Conservation (phyloP, 129 eudicot genomes). For the Escallonia rubra region DNA sequence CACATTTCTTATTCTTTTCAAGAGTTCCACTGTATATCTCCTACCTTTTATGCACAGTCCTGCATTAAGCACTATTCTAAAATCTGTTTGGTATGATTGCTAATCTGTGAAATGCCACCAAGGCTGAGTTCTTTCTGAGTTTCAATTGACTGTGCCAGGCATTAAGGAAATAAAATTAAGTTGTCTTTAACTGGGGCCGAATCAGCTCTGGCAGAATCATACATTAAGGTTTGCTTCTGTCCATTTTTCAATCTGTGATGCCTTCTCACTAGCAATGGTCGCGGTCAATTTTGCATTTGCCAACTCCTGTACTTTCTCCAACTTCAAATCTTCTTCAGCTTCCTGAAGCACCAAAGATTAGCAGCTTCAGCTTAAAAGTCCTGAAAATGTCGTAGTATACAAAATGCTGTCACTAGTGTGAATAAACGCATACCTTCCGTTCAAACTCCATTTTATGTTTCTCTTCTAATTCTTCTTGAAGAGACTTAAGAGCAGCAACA, state of each 20-base stretch:
- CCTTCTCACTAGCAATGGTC: conserved; percentile 86
- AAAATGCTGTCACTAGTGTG: conserved; percentile 5
- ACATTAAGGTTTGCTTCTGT: conserved; percentile 92
- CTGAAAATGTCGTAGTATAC: background rate
- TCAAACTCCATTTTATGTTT: conserved; percentile 69
- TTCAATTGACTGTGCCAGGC: too few relatives aligned
- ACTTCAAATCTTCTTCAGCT: conserved; percentile 52
- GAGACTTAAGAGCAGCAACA: conserved; percentile 95
- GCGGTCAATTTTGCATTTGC: conserved; percentile 88
- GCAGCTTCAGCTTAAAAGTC: conserved; percentile 5
- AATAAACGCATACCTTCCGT: conserved; percentile 50
- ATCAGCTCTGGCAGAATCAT: conserved; percentile 26
- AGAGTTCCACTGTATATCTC: too few relatives aligned
- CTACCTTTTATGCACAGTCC: too few relatives aligned
- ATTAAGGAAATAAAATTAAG: background rate
- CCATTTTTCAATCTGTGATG: conserved; percentile 85
- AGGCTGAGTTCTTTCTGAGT: too few relatives aligned
- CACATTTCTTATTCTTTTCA: too few relatives aligned
- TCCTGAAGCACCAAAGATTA: conserved; percentile 48
- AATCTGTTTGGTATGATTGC: too few relatives aligned
- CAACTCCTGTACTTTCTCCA: conserved; percentile 64
- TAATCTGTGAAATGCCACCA: too few relatives aligned
- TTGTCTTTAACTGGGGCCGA: conserved; percentile 9
- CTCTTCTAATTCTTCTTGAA: conserved; percentile 82
- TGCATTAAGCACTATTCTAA: too few relatives aligned